Base-by-base conservation (phyloP, 148 eudicot species). In the Rhododendron williamsianum region DNA sequence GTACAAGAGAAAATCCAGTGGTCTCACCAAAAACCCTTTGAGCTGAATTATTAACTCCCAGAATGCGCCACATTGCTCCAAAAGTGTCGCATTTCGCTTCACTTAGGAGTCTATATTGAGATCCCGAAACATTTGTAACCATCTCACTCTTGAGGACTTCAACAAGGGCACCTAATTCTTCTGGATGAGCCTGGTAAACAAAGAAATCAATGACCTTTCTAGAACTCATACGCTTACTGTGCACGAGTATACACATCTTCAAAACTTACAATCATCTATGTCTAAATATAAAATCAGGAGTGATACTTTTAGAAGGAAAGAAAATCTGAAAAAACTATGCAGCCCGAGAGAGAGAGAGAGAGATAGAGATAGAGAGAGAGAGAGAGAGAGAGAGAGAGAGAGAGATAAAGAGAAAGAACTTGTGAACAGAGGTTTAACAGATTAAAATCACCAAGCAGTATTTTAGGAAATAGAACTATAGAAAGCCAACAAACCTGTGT, bases 21-120 rank as follows among this genome's bases (percentile, higher is more conserved):
- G 99, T 94, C 90, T 97, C 99, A 88, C 99, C 99, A 91, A 95
- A 97, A 84, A 94, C 94, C 90, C 95, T 92, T 89, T 95, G 98
- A 86, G 97, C 98, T 65, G 98, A 90, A 84, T 73, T 89, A 85
- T 95, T 95, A 38, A 87, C 93, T 83, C 95, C 95, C 84, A 97
- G 89, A 69, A 97, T 91, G 84, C 98, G 99, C 98, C 99, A 97
- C 84, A 97, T 63, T 83, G 98, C 93, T 82, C 96, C 99, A 90
- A 95, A 92, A 58, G 91, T 93, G 86, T 97, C 99, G 87, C 98
- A 97, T 90, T 92, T 97, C 81, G 98, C 98, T 89, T 93, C 98
- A 88, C 92, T 89, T 35, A 90, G 89, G 82, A 97, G 94, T 72
- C 87, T 86, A 89, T 90, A 94, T 83, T 97, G 99, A 86, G 95